phyloP scores from a whole-genome alignment of 2,329 filamentous ascomycete species.

The Nigrospora osmanthi region DNA sequence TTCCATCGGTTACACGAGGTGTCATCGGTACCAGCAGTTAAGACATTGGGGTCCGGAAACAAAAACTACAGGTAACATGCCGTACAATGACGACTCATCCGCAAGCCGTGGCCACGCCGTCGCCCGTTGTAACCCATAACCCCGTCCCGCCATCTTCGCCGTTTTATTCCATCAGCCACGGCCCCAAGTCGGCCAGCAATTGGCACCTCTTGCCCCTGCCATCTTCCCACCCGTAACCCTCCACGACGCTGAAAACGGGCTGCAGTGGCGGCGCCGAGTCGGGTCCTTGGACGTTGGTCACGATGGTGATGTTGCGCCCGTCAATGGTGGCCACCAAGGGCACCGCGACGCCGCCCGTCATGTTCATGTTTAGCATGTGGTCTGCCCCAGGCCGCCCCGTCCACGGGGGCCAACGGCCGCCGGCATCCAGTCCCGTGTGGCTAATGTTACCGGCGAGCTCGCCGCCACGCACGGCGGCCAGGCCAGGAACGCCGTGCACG shows the following conservation, averaged over 20 bases:
- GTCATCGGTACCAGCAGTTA: too few relatives aligned
- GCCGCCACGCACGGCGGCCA: conserved; percentile 20
- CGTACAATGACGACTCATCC: too few relatives aligned
- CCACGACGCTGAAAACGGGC: conserved; percentile 25
- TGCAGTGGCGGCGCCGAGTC: conserved; percentile 12
- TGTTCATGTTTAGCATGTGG: conserved; percentile 33
- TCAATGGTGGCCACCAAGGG: conserved; percentile 5
- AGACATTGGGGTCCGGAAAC: too few relatives aligned
- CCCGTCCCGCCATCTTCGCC: too few relatives aligned
- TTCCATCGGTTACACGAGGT: too few relatives aligned
- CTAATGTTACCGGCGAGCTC: conserved; percentile 17
- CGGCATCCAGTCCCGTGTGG: conserved; percentile 13
- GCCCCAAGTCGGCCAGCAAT: not conserved
- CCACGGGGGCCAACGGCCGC: conserved; percentile 26
- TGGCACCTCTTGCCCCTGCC: conserved; percentile 35
- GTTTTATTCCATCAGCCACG: not conserved
- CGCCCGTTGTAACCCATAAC: too few relatives aligned
- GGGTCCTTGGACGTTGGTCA: conserved; percentile 24
- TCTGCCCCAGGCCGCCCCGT: conserved; percentile 21
- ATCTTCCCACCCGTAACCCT: conserved; percentile 38
- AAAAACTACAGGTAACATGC: too few relatives aligned
- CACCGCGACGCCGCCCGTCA: conserved; percentile 29
- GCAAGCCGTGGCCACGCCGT: too few relatives aligned
- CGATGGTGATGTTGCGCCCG: conserved; percentile 15
- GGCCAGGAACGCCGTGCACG: conserved; percentile 28